phyloP scores from a whole-genome alignment of 1,284 basidiomycete genomes.

The Heterobasidion irregulare region DNA sequence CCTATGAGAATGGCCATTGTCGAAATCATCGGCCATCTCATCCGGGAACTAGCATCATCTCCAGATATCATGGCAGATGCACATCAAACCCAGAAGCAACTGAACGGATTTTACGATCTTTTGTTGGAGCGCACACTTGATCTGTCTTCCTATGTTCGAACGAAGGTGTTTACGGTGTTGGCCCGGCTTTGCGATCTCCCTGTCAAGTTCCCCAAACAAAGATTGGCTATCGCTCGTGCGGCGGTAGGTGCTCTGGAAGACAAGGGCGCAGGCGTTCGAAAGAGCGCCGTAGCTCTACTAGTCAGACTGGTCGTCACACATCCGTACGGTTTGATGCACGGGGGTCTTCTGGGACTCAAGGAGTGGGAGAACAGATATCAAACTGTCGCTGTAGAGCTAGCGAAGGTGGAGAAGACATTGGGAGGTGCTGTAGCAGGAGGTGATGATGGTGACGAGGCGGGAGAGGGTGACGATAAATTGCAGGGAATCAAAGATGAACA shows the following conservation, averaged over 20 bases:
- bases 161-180: conserved; percentile 78
- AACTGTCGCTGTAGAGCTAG: conserved; percentile 56
- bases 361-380: conserved; percentile 75
- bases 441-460: conserved; percentile 30
- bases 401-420: conserved; percentile 43
- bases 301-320: conserved; percentile 81
- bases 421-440: conserved; percentile 27
- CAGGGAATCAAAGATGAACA: conserved; percentile 24
- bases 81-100: conserved; percentile 69
- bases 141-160: conserved; percentile 84
- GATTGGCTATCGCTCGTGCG: conserved; percentile 68
- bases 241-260: conserved; percentile 83
- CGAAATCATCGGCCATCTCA: conserved; percentile 78
- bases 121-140: conserved; percentile 87
- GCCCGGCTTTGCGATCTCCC: conserved; percentile 66
- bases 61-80: conserved; percentile 47
- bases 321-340: conserved; percentile 83
- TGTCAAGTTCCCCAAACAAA: conserved; percentile 83
- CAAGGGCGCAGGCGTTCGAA: conserved; percentile 84
- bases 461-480: conserved; percentile 24
- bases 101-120: conserved; percentile 77
- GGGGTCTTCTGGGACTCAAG: conserved; percentile 68
- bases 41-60: conserved; percentile 64
- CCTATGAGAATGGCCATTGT: conserved; percentile 93
- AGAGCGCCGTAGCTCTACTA: conserved; percentile 75